Percentiles rank a stretch among this genome's conserved stretches.
phyloP scores from a whole-genome alignment of 371 early-diverging fungal species.

The Choanephora cucurbitarum region DNA sequence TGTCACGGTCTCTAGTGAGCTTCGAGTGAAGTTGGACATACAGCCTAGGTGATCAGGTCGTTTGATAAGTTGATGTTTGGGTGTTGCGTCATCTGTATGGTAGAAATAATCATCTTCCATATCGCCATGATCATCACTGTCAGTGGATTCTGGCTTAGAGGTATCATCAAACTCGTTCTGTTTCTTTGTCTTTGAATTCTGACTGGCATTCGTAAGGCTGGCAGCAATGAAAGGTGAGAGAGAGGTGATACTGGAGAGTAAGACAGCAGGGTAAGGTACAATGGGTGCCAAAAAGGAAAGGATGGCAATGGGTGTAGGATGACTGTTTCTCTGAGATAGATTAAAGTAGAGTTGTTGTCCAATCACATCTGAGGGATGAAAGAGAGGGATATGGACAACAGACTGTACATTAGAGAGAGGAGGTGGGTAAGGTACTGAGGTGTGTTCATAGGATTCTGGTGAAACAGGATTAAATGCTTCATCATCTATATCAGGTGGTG shows the following conservation, averaged over 20 bases:
- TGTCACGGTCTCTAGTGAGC: conserved; percentile 39
- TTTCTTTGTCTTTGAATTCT: conserved; percentile 24
- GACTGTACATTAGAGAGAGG: conserved; percentile 57
- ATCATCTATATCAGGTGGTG: conserved; percentile 60
- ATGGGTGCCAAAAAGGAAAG: conserved; percentile 62
- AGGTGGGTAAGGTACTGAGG: conserved; percentile 41
- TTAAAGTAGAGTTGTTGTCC: conserved; percentile 1
- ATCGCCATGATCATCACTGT: conserved; percentile 3
- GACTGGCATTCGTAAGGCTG: conserved; percentile 42
- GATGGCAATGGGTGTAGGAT: conserved; percentile 59
- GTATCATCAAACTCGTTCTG: conserved; percentile 14
- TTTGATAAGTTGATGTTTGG: conserved; percentile 6
- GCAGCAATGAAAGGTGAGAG: conserved; percentile 60
- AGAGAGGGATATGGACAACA: conserved; percentile 60
- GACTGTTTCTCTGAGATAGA: neutral
- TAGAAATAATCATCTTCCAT: conserved; percentile 8
- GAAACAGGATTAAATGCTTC: conserved; percentile 62
- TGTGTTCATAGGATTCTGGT: conserved; percentile 39
- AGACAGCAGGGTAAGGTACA: conserved; percentile 59
- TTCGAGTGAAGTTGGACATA: conserved; percentile 33
- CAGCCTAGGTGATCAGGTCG: conserved; percentile 28
- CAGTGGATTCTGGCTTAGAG: neutral
- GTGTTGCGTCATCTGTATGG: conserved; percentile 10
- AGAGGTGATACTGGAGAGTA: conserved; percentile 47
- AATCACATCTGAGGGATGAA: conserved; percentile 36